Conservation (phyloP, 2,329 filamentous ascomycete species). For the Venturiaceae sp. region DNA sequence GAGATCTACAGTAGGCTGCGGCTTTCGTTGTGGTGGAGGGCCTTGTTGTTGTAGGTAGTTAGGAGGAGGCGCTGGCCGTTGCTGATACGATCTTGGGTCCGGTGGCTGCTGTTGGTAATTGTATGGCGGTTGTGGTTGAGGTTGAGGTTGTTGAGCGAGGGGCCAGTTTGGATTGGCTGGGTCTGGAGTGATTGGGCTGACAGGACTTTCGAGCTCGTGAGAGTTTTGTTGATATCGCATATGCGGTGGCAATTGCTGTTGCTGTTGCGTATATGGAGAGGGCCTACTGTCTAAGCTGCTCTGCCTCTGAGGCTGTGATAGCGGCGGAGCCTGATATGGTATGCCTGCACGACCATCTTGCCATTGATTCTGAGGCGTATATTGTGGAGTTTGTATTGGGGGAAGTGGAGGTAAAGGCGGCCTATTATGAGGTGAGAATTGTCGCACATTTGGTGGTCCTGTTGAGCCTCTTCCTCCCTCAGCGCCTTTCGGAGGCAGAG, state of each 20-base stretch:
- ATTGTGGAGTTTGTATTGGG: not conserved
- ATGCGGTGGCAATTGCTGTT: not conserved
- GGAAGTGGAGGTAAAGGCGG: slow-evolving; percentile 3
- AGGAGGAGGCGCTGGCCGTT: not conserved
- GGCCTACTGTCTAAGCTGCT: slow-evolving; percentile 20
- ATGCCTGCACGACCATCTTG: slow-evolving; percentile 4
- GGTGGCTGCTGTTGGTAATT: not conserved
- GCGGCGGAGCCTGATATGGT: not conserved
- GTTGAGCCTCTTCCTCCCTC: not conserved
- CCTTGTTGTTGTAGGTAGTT: not conserved
- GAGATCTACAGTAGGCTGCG: slow-evolving; percentile 35
- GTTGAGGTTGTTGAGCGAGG: not conserved
- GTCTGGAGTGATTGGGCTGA: slow-evolving; percentile 24
- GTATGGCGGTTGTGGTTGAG: too few species aligned
- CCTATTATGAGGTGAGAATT: not conserved
- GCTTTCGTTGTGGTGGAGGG: slow-evolving; percentile 15
- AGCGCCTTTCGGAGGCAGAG: slow-evolving; percentile 16
- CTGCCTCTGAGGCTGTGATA: slow-evolving; percentile 12
- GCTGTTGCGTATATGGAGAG: not conserved
- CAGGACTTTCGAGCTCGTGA: slow-evolving; percentile 21
- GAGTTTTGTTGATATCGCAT: slow-evolving; percentile 10
- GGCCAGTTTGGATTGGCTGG: slow-evolving; percentile 1
- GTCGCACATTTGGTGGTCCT: not conserved
- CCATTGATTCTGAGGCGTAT: slow-evolving; percentile 9
- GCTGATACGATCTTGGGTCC: not conserved